Evolutionary conservation across 768 basidiomycete species (phyloP).

Genomic region (Amanita inopinata): DNA sequence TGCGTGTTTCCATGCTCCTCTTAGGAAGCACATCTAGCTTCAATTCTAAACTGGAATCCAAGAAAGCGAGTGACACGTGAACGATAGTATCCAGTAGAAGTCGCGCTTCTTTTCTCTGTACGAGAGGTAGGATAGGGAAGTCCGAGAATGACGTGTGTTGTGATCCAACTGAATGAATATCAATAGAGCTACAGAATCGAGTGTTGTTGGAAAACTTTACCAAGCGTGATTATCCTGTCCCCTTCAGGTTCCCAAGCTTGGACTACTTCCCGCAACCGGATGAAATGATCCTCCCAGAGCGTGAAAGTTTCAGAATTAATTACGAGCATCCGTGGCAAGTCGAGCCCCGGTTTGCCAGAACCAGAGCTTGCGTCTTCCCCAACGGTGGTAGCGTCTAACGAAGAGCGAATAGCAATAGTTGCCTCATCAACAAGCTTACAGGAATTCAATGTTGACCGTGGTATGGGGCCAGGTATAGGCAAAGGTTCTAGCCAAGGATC

Average conservation of each 20-base stretch:
- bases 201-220: slow-evolving; percentile 22
- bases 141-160: slow-evolving; percentile 40
- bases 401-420: slow-evolving; percentile 1
- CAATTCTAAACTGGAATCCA: slow-evolving; percentile 30
- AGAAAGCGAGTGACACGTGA: slow-evolving; percentile 31
- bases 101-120: slow-evolving; percentile 23
- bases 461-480: slow-evolving; percentile 43
- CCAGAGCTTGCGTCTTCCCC: slow-evolving; percentile 6
- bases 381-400: slow-evolving; percentile 7
- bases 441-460: slow-evolving; percentile 13
- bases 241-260: slow-evolving; percentile 42
- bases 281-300: slow-evolving; percentile 70
- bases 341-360: background rate
- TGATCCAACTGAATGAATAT: slow-evolving; percentile 27
- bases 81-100: slow-evolving; percentile 26
- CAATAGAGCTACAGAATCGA: background rate
- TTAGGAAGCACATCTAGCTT: slow-evolving; percentile 20
- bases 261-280: slow-evolving; percentile 42
- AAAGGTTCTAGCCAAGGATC: slow-evolving; percentile 86
- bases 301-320: slow-evolving; percentile 76
- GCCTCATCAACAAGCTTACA: background rate
- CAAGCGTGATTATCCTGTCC: slow-evolving; percentile 36
- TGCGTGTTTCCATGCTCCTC: slow-evolving; percentile 27
- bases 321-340: slow-evolving; percentile 39
- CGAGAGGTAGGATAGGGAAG: slow-evolving; percentile 32